phyloP scores from a whole-genome alignment of 164 flowering plant species.

The Vitis riparia region DNA sequence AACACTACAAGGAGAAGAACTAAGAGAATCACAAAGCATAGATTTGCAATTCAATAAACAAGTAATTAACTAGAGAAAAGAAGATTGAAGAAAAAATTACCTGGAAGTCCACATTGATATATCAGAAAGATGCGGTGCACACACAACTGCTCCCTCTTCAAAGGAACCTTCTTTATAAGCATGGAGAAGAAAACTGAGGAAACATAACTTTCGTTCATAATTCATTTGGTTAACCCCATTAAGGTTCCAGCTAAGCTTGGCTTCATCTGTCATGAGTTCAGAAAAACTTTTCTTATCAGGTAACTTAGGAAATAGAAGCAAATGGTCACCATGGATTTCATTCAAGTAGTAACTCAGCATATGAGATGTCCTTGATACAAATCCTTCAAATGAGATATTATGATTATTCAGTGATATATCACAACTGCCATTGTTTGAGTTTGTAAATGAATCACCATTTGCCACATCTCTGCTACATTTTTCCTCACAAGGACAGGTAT shows the following conservation, averaged over 20 bases:
- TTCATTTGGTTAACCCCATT: slow-evolving; percentile 10
- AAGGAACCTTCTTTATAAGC: slow-evolving; percentile 76
- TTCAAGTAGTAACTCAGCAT: slow-evolving; percentile 36
- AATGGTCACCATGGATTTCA: slow-evolving; percentile 30
- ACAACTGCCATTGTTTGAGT: slow-evolving; percentile 6
- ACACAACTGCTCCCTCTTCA: slow-evolving; percentile 85
- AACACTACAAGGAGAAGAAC: no score
- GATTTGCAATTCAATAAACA: no score
- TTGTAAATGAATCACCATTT: slow-evolving; percentile 2
- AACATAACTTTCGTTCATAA: slow-evolving; percentile 41
- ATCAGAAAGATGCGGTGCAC: slow-evolving; percentile 74
- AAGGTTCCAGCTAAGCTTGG: slow-evolving; percentile 17
- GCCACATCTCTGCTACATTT: slow-evolving; percentile 3
- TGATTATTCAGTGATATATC: slow-evolving; percentile 7
- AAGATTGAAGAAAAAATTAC: slow-evolving; percentile 25
- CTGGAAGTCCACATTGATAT: slow-evolving; percentile 54
- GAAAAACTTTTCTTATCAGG: slow-evolving; percentile 21
- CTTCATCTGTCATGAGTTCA: slow-evolving; percentile 30
- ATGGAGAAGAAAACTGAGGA: slow-evolving; percentile 66
- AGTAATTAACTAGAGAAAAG: not conserved
- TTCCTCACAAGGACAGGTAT: slow-evolving; percentile 5
- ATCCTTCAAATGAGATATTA: slow-evolving; percentile 34
- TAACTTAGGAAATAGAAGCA: slow-evolving; percentile 50
- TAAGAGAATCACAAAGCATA: no score
- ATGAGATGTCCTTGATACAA: slow-evolving; percentile 55